A percentile compares a stretch with the other conserved stretches of the same genome.
These are phyloP conservation scores for Lipomyces yamadae DNA, from an alignment of 805 yeast species.

Conservation along the genomic window DNA sequence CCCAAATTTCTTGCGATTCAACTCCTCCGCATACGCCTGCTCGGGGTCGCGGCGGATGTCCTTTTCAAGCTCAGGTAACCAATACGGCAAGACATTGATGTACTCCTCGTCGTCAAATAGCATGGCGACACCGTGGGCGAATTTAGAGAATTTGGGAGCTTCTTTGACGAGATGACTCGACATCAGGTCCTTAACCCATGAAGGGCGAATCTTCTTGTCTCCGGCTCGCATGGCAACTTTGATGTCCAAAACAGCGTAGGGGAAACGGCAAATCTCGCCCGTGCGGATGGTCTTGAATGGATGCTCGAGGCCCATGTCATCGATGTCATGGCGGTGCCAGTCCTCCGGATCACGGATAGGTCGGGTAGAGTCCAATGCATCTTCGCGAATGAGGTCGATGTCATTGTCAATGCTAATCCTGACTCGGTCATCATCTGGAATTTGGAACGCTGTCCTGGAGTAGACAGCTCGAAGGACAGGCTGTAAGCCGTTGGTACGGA, in stretches of 20 bases:
- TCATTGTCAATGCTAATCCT: constrained; percentile 91
- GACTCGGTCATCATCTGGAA: constrained; percentile 94
- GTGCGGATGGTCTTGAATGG: constrained; percentile 77
- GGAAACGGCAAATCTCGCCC: constrained; percentile 67
- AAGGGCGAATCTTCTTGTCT: constrained; percentile 36
- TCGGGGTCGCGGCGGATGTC: constrained; percentile 80
- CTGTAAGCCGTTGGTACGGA: constrained; percentile 68
- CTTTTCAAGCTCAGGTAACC: constrained; percentile 88
- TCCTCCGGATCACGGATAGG: constrained; percentile 86
- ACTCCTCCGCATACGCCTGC: constrained; percentile 72
- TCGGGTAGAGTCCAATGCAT: constrained; percentile 77
- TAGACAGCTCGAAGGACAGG: constrained; percentile 87
- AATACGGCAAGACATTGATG: constrained; percentile 86
- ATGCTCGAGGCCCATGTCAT: constrained; percentile 65
- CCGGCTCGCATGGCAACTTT: constrained; percentile 45
- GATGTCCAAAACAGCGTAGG: constrained; percentile 77
- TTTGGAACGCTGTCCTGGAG: constrained; percentile 94
- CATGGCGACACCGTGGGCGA: constrained; percentile 89
- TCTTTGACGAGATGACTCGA: constrained; percentile 85
- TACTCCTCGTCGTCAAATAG: constrained; percentile 81
- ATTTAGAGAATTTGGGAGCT: constrained; percentile 91
- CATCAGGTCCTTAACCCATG: constrained; percentile 86
- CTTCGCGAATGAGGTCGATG: constrained; percentile 86
- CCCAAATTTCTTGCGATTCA: constrained; percentile 48
- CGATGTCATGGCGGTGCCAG: constrained; percentile 95